A percentile compares a stretch with the other conserved stretches of the same genome.
phyloP scores from a whole-genome alignment of 2,329 filamentous ascomycete species.

The Piedraia hortae region DNA sequence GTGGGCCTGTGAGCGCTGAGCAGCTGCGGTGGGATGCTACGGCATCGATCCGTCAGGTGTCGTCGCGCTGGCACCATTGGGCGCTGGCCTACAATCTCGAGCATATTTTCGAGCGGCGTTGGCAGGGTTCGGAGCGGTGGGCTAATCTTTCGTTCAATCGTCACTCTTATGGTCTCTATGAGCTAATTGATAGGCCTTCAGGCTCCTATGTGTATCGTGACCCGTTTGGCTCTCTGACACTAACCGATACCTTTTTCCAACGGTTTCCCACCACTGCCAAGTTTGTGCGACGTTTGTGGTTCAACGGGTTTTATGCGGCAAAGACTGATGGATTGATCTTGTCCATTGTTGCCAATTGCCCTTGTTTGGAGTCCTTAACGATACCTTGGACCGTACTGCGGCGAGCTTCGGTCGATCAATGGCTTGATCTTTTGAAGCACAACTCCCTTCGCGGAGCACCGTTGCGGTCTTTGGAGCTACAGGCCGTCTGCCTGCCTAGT shows the following conservation, averaged over 20 bases:
- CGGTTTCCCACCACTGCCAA: slow-evolving; percentile 19
- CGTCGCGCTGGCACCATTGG: slow-evolving; percentile 26
- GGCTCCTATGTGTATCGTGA: slow-evolving; percentile 25
- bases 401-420: slow-evolving; percentile 20
- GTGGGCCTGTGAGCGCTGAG: slow-evolving; percentile 23
- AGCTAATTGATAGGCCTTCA: slow-evolving; percentile 19
- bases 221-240: slow-evolving; percentile 22
- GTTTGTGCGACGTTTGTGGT: slow-evolving; percentile 26
- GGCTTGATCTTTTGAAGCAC: slow-evolving; percentile 21
- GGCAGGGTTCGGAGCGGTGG: slow-evolving; percentile 26
- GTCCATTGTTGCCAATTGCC: slow-evolving; percentile 20
- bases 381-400: slow-evolving; percentile 26
- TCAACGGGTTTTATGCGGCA: slow-evolving; percentile 25
- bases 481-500: slow-evolving; percentile 21
- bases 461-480: slow-evolving; percentile 24
- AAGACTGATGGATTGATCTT: slow-evolving; percentile 24
- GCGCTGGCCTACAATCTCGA: slow-evolving; percentile 23
- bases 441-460: slow-evolving; percentile 14
- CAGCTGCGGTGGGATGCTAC: slow-evolving; percentile 25
- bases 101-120: slow-evolving; percentile 23
- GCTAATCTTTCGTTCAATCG: slow-evolving; percentile 20
- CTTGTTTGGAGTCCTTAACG: slow-evolving; percentile 20
- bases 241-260: slow-evolving; percentile 20
- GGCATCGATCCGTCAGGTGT: slow-evolving; percentile 21
- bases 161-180: slow-evolving; percentile 18